phyloP scores from a whole-genome alignment of 1,284 basidiomycete genomes.

The Austroboletus novae-zelandiae region DNA sequence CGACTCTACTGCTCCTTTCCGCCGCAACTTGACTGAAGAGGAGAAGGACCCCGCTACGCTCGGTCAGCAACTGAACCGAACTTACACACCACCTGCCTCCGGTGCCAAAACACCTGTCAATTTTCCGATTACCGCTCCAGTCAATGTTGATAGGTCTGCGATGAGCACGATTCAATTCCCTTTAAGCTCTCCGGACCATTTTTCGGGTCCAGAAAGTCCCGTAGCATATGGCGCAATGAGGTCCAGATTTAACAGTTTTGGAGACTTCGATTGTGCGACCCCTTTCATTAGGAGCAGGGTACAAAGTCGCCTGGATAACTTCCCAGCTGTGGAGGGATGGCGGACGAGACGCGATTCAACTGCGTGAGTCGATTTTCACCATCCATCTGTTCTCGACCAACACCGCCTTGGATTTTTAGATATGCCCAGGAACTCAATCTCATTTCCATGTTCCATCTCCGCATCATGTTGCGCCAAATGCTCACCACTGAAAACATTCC shows the following conservation, averaged over 20 bases:
- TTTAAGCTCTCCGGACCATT: constrained; percentile 67
- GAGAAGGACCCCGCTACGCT: constrained; percentile 56
- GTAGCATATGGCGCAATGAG: constrained; percentile 45
- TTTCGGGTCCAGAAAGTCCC: constrained; percentile 51
- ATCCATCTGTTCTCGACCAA: constrained; percentile 4
- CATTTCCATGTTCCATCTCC: constrained; percentile 83
- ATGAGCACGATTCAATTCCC: constrained; percentile 80
- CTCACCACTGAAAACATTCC: constrained; percentile 75
- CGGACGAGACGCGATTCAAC: constrained; percentile 78
- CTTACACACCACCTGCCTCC: constrained; percentile 34
- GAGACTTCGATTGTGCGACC: constrained; percentile 63
- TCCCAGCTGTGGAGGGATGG: constrained; percentile 67
- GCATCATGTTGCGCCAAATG: constrained; percentile 88
- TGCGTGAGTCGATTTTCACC: constrained; percentile 51
- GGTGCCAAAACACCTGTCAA: constrained; percentile 54
- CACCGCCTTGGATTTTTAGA: constrained; percentile 34
- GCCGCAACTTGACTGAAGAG: constrained; percentile 75
- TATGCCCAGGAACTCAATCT: constrained; percentile 81
- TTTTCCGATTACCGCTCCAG: constrained; percentile 50
- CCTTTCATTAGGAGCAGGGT: constrained; percentile 81
- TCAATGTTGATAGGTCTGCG: constrained; percentile 43
- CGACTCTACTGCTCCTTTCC: constrained; percentile 77
- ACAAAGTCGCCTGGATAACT: constrained; percentile 68
- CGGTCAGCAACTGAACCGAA: constrained; percentile 40
- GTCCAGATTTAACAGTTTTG: constrained; percentile 64